Conservation (phyloP, 148 eudicot species). For the Amaranthus hypochondriacus region DNA sequence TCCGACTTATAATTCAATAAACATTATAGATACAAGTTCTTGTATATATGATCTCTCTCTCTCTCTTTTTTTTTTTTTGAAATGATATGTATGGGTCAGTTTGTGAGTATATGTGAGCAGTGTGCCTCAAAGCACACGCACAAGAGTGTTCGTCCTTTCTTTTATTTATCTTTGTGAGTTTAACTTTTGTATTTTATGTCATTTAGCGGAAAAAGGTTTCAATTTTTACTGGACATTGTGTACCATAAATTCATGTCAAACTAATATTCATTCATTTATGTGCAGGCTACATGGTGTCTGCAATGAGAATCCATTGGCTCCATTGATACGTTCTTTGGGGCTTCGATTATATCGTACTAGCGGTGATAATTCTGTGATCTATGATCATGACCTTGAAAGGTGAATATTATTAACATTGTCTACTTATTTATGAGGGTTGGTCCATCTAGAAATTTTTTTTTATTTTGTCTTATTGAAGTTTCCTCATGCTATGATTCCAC, state of each 20-base stretch:
- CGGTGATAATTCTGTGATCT: constrained; percentile 93
- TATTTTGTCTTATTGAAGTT: background rate
- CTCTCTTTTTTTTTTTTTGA: too few species aligned
- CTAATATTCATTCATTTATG: background rate
- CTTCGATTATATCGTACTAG: constrained; percentile 90
- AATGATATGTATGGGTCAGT: too few species aligned
- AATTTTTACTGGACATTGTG: background rate
- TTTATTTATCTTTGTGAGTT: background rate
- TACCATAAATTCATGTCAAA: background rate
- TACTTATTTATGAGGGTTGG: background rate
- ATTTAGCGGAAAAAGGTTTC: background rate
- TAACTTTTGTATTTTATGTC: background rate
- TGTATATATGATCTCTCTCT: too few species aligned
- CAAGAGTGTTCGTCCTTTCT: too few species aligned
- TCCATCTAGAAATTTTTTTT: background rate
- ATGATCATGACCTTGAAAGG: constrained; percentile 99
- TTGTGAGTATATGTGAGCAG: too few species aligned
- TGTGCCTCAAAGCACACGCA: too few species aligned
- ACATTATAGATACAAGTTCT: too few species aligned
- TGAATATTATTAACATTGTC: constrained; percentile 1
- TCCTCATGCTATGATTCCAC: background rate
- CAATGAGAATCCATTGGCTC: constrained; percentile 97
- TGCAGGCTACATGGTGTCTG: constrained; percentile 98
- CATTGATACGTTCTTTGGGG: constrained; percentile 79
- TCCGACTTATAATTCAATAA: too few species aligned